phyloP scores from a whole-genome alignment of 208 protist genomes.

The Tritrichomonas foetus region DNA sequence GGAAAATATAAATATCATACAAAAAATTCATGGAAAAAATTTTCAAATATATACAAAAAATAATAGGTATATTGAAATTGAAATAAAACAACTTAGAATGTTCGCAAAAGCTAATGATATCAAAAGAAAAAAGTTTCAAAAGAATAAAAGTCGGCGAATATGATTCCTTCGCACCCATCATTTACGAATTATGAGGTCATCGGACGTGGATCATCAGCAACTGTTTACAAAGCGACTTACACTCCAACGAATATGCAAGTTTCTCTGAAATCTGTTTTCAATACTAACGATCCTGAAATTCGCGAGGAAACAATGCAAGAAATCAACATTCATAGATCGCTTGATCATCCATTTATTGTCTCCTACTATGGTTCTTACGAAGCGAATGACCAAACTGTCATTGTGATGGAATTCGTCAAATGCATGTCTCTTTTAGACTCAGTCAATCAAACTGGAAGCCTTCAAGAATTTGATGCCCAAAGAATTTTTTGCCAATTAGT shows the following conservation, averaged over 20 bases:
- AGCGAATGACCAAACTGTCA: neutral
- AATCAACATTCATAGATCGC: neutral
- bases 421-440: neutral
- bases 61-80: too few relatives aligned
- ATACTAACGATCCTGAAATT: neutral
- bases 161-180: too few relatives aligned
- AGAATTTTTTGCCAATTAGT: neutral
- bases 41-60: too few relatives aligned
- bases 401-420: neutral
- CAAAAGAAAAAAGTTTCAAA: too few relatives aligned
- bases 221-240: neutral
- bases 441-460: neutral
- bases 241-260: neutral
- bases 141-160: too few relatives aligned
- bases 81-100: too few relatives aligned
- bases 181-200: neutral
- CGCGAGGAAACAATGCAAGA: neutral
- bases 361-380: neutral
- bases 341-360: neutral
- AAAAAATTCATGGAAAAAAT: too few relatives aligned
- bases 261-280: neutral
- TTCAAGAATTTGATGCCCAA: neutral
- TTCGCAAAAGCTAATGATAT: too few relatives aligned
- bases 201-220: neutral
- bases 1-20: too few relatives aligned